Evolutionary conservation across 2,329 filamentous ascomycete genomes (phyloP), one percentile per base, ranked within the genome.

Genomic region (Paracamarosporium sp.): DNA sequence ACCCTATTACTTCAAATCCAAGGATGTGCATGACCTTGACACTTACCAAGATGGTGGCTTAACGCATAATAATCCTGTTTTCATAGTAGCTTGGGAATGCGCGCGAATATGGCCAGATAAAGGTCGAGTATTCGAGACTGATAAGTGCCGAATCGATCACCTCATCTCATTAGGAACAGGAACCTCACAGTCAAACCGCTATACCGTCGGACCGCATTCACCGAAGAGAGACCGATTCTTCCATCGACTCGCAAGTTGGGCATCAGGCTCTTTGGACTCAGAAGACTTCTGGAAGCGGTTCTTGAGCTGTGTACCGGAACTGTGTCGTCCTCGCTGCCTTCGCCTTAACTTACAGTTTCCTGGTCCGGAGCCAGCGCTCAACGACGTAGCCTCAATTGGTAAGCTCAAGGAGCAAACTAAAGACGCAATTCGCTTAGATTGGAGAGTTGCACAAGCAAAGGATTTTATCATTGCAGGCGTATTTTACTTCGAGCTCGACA

Each of bases 1-100:
- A 22, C 68, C 66, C 13, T 71, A 63, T 60, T 69, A 65, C 40
- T 72, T 72, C 54, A 67, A 65, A 50, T 58, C 67, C 9, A 65
- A 65, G 30, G 51, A 62, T 8, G 48, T 73, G 1, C 40, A 58
- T 25, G 56, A 67, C 31, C 53, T 70, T 7, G 63, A 67, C 15
- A 69, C 61, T 0, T 74, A 64, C 47, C 64, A 73, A 56, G 70
- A 72, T 53, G 66, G 71, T 22, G 69, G 67, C 2, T 56, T 74
- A 3, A 46, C 65, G n/a, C 56, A 72, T 38, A 72, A 72, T 44
- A 72, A 73, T 50, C 70, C 67, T 1, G 47, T 65, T 2, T 60
- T 60, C 7, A 53, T 72, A 27, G 65, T 65, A 12, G 44, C 57
- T 20, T 69, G 58, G 57, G 68, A 73, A 48, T 57, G 47, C 15